phyloP scores from a whole-genome alignment of 768 basidiomycete genomes.

The Suillus plorans region DNA sequence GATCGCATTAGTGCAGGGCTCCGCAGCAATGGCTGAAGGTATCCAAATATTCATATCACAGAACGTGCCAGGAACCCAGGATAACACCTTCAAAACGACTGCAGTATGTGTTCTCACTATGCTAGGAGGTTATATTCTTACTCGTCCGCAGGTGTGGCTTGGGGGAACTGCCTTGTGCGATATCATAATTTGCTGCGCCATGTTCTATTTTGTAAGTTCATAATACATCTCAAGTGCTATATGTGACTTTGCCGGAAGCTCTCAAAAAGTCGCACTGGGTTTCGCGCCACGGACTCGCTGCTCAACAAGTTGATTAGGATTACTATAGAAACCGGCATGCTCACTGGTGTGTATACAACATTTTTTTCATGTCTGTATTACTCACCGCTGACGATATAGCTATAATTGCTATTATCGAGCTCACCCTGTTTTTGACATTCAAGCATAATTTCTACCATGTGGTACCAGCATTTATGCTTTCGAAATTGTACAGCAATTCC shows the following conservation, averaged over 20 bases:
- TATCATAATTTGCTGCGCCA: neutral
- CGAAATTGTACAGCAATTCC: neutral
- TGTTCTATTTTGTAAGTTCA: neutral
- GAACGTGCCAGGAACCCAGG: neutral
- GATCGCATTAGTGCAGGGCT: neutral
- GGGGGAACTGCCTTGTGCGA: neutral
- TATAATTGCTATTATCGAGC: neutral
- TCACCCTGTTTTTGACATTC: neutral
- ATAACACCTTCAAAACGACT: neutral
- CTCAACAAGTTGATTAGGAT: neutral
- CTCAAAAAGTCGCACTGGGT: neutral
- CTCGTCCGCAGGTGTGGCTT: neutral
- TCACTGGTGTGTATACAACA: neutral
- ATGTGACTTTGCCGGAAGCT: neutral
- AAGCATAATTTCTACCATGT: neutral
- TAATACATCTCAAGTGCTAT: neutral
- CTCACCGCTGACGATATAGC: neutral
- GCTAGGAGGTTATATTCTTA: neutral
- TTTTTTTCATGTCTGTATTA: neutral
- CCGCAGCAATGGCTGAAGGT: neutral
- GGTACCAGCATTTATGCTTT: neutral
- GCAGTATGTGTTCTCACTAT: neutral
- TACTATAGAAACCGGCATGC: neutral
- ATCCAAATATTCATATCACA: neutral
- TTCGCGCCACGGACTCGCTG: neutral